Base-by-base conservation (phyloP, 2,329 filamentous ascomycete species). In the Scedosporium dehoogii region DNA sequence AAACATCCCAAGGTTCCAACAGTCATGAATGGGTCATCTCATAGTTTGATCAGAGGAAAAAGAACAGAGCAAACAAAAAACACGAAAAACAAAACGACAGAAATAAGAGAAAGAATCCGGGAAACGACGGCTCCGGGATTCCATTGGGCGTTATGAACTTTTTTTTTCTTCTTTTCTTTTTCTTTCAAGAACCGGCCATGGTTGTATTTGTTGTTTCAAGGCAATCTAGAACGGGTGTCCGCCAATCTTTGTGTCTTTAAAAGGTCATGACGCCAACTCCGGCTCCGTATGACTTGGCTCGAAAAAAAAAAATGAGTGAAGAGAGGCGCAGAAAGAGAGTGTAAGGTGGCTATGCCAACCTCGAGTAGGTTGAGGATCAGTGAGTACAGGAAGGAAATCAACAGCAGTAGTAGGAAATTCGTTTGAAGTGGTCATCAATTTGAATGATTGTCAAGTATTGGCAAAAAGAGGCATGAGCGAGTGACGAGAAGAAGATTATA, bases 21-120 rank as follows among this genome's bases (percentile, higher is more conserved):
- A 55, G 51, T 55, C 51, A 55, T 55, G 51, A 55, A 55, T 55
- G 51, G 51, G 51, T 55, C 51, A 55, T 55, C 51, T 55, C 51
- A 55, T 18, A 55, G 51, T 33, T 33, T 55, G 14, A 41, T 33
- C 14, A n/a, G 55, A 25, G 55, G 16, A n/a, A 29, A 56, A 29
- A 41, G 18, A 33, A 57, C 33, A 57, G 4, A 21, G 5, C n/a
- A 4, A 53, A 53, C 14, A 23, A 23, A 21, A 27, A 55, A 25
- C 12, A 23, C 6, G 51, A 55, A 18, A 14, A 23, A 21, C 2
- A 48, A 48, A 21, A 48, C 16, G 18, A 48, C 16, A 48, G 44
- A 23, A 48, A 48, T 18, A 48, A 18, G 44, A 21, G n/a, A 48
- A 23, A 14, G 44, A 48, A 48, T 9, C 9, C 21, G 44, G 14